Conservation (phyloP, 2,329 filamentous ascomycete species). For the Fusarium brachygibbosum region DNA sequence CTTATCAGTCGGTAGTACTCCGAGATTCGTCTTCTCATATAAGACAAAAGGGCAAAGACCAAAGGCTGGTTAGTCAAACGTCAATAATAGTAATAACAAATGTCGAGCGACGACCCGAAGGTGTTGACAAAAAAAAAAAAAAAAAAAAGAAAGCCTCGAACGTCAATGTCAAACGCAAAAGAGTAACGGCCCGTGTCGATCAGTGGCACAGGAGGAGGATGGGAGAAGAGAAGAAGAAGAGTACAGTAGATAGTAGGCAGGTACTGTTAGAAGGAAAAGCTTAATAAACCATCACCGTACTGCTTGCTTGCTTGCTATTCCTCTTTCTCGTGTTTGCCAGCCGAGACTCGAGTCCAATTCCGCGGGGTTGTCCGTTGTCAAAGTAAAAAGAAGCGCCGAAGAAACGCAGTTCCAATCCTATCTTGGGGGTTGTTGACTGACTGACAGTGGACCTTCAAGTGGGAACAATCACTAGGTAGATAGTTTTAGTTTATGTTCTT, state of each 20-base stretch:
- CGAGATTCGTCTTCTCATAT: neutral
- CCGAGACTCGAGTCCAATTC: constrained; percentile 29
- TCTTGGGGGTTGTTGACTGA: too few species aligned
- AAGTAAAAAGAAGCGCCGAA: constrained; percentile 34
- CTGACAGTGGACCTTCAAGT: constrained; percentile 29
- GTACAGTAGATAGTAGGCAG: neutral
- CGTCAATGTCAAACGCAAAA: constrained; percentile 21
- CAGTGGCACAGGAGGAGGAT: constrained; percentile 12
- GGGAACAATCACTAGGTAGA: constrained; percentile 6
- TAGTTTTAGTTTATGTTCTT: neutral
- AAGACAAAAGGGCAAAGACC: neutral
- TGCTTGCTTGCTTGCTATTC: neutral
- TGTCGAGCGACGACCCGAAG: constrained; percentile 45
- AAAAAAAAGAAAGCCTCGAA: too few species aligned
- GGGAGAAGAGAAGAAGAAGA: neutral
- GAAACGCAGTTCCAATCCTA: constrained; percentile 6
- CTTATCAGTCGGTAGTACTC: constrained; percentile 3
- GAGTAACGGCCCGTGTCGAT: constrained; percentile 40
- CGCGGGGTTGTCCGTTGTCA: constrained; percentile 27
- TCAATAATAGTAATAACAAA: neutral
- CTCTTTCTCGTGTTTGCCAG: constrained; percentile 1
- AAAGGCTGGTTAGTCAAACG: neutral
- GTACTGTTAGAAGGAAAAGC: constrained; percentile 17
- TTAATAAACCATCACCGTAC: constrained; percentile 17
- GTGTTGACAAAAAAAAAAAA: constrained; percentile 15